Base-by-base conservation (phyloP, 2,329 filamentous ascomycete species). In the Lachnellula arida region DNA sequence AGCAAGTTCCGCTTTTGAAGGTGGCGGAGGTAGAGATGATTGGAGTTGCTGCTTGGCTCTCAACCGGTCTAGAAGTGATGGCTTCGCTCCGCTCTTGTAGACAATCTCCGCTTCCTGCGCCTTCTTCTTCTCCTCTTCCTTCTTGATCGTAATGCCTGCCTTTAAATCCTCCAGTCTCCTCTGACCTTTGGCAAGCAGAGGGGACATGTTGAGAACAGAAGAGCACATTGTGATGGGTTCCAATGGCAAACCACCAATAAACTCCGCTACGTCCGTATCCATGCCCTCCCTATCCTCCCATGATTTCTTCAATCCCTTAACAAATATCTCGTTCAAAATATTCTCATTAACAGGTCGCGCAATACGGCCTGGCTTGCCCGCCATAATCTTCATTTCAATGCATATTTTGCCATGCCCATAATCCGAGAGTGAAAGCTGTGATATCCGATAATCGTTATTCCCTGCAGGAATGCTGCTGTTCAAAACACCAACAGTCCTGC, bases 41-140 rank as follows among this genome's bases (percentile, higher is more conserved):
- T 80, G 69, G 68, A 81, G 76, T 62, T 79, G 71, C 63, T 88
- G 82, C 74, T 93, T 93, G 53, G 80, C 77, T 60, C 87, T 85
- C 60, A 95, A 81, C 49, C 88, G 86, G 70, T 92, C 88, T 55
- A 94, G 78, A 23, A 95, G 81, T 52, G 82, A 83, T 75, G 87
- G 84, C 50, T 73, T 85, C 77, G 46, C 72, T 58, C 70, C 65
- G 60, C 66, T 51, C 8, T 37, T 47, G 32, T 53, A 56, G 9
- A 40, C 22, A 11, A 35, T 48, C 32, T 53, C 46, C 22, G 43
- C 55, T 17, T 50, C 51, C 23, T 50, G 12, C 14, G 68, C 61
- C 25, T 72, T 70, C 51, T 68, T 63, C 58, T 72, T 76, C 15
- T 74, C 70, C 58, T 75, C 34, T 71, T 62, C 79, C 67, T 81